Evolutionary conservation across 805 yeast species (phyloP), one percentile per base, ranked within the genome.

Genomic region (Clavispora fructus): DNA sequence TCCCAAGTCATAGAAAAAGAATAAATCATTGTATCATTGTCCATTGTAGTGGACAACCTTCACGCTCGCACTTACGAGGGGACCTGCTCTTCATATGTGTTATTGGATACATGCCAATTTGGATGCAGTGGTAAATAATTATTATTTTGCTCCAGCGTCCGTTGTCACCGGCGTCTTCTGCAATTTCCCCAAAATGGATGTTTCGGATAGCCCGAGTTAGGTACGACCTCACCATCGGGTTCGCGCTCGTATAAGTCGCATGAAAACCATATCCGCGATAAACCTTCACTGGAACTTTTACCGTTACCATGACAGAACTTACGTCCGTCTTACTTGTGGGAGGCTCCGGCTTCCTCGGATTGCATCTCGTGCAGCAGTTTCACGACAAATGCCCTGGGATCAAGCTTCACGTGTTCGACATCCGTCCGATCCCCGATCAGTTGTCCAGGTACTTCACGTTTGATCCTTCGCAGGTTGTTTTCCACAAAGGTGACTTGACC

Each of bases 341-440:
- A 42, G 99, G 99, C 9, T 72, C 97, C 5, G 99, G 99, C 0
- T 94, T 94, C 56, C 76, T 94, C 17, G 99, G 99, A 2, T 79
- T 89, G 40, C 99, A 94, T 55, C 71, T 94, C 53, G 81, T 94
- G 38, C 91, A 91, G 58, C 94, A 88, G 64, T 92, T 91, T 65
- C 78, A 79, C 69, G 74, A 75, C 40, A 68, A 76, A 32, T 59
- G 76, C 12, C 86, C 94, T 19, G 70, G 79, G 39, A 91, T 96
- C 9, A 64, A 76, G 39, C 85, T 94, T 49, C 85, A 83, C 59
- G 95, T 94, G 14, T 87, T 94, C 61, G 99, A 94, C 65, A 82
- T 94, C 39, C 83, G 98, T 56, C 95, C 94, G 26, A 66, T 89
- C 39, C 97, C 97, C 6, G 85, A 79, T 33, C 73, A 73, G 35